These are phyloP conservation scores for Beauveria scarabaeidicola DNA, from an alignment of 2,329 filamentous ascomycete species.

Conservation along the genomic window DNA sequence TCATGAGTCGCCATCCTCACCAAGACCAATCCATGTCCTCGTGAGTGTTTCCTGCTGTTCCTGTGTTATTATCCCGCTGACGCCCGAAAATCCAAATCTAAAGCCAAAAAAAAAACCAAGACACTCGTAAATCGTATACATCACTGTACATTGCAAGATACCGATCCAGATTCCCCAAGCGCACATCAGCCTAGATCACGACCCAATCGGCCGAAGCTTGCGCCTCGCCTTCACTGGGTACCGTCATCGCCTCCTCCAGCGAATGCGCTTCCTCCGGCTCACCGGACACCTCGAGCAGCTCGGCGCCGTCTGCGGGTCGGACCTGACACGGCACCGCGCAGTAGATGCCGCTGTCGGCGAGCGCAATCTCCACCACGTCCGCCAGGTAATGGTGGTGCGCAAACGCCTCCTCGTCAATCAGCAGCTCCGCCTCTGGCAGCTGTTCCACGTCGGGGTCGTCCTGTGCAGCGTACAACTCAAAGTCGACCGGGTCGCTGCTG, in stretches of 20 bases:
- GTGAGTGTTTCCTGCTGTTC: not conserved
- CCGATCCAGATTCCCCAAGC: not conserved
- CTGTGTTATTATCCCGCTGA: not conserved
- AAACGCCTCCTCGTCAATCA: constrained; percentile 21
- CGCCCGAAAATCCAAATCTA: not conserved
- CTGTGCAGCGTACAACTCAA: constrained; percentile 23
- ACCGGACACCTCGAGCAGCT: not conserved
- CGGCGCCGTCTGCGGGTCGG: not conserved
- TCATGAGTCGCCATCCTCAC: not conserved
- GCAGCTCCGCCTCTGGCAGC: constrained; percentile 23
- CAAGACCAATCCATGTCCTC: not conserved
- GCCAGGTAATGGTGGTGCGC: constrained; percentile 17
- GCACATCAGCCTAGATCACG: not conserved
- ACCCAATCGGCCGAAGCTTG: not conserved
- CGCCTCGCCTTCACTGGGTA: not conserved
- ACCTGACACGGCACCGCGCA: constrained; percentile 10
- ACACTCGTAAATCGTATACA: not conserved
- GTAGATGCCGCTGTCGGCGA: constrained; percentile 16
- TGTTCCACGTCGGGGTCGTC: constrained; percentile 19
- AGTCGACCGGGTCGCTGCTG: constrained; percentile 15
- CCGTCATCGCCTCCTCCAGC: not conserved
- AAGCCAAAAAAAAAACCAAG: not conserved
- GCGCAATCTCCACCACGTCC: constrained; percentile 21
- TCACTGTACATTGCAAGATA: not conserved
- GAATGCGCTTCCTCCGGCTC: not conserved